These are phyloP conservation scores for Eucalyptus curtisii DNA, from an alignment of 345 rosid genomes.

Conservation along the genomic window DNA sequence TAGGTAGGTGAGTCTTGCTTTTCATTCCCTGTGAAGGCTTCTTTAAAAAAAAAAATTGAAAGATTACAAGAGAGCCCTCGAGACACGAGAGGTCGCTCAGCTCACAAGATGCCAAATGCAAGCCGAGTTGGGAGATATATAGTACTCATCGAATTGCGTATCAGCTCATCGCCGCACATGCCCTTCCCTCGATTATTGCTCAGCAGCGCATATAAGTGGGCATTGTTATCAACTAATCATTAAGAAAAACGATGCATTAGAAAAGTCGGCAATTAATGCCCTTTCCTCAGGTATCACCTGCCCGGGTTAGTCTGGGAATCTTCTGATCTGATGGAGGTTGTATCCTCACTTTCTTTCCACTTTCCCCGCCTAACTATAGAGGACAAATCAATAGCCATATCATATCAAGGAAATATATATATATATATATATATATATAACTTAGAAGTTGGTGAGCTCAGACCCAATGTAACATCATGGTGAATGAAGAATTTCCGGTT, in stretches of 20 bases:
- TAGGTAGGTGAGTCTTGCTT: not conserved
- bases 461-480: too few relatives aligned
- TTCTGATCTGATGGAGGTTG: not conserved
- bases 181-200: not conserved
- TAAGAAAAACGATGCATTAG: not conserved
- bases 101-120: not conserved
- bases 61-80: not conserved
- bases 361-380: not conserved
- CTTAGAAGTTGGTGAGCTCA: not conserved
- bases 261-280: not conserved
- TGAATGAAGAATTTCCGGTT: not conserved
- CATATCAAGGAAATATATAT: not conserved
- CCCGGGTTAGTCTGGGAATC: not conserved
- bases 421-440: too few relatives aligned
- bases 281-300: not conserved
- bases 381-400: not conserved
- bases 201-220: not conserved
- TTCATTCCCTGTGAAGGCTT: not conserved
- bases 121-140: not conserved
- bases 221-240: not conserved
- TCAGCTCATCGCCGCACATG: not conserved
- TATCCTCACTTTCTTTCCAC: not conserved
- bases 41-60: not conserved
- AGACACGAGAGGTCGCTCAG: not conserved
- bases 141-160: not conserved